These are phyloP conservation scores for Podaxis sp. DNA, from an alignment of 768 basidiomycete genomes.

Conservation along the genomic window DNA sequence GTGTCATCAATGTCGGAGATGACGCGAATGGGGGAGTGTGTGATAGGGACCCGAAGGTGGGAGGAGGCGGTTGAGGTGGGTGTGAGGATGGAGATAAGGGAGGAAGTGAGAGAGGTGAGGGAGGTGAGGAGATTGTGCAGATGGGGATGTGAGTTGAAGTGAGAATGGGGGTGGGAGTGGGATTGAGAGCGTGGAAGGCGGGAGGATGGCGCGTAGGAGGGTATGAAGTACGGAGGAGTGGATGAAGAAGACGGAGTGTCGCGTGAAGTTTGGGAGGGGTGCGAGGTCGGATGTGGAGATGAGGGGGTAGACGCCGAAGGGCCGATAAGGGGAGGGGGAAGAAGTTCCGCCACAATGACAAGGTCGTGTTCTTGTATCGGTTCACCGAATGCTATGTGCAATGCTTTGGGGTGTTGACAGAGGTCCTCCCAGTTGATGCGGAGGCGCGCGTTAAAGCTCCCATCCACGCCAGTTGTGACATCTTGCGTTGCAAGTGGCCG, in stretches of 20 bases:
- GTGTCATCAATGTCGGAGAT: constrained; percentile 97
- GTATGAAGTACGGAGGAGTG: not conserved
- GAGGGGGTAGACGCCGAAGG: not conserved
- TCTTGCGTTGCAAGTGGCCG: constrained; percentile 49
- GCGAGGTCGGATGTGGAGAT: not conserved
- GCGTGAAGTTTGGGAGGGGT: no score
- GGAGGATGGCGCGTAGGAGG: not conserved
- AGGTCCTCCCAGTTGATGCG: constrained; percentile 68
- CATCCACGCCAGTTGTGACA: constrained; percentile 62
- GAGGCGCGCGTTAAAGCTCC: constrained; percentile 69
- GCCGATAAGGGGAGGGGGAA: constrained; percentile 28
- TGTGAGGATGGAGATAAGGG: not conserved
- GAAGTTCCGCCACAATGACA: constrained; percentile 51
- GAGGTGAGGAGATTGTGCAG: constrained; percentile 2
- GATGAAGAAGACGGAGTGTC: constrained; percentile 3
- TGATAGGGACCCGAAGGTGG: constrained; percentile 46
- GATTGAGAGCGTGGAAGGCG: not conserved
- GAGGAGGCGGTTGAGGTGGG: constrained; percentile 5
- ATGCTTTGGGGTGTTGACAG: constrained; percentile 54
- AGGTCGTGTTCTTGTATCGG: constrained; percentile 51
- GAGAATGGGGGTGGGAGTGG: not conserved
- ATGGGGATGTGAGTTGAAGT: constrained; percentile 12
- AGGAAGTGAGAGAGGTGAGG: constrained; percentile 14
- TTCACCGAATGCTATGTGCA: constrained; percentile 59
- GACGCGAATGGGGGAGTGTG: constrained; percentile 66